Percentiles rank a stretch among this genome's conserved stretches.
Conservation (phyloP, 2,329 filamentous ascomycete species). For the Fusarium protoensiforme region DNA sequence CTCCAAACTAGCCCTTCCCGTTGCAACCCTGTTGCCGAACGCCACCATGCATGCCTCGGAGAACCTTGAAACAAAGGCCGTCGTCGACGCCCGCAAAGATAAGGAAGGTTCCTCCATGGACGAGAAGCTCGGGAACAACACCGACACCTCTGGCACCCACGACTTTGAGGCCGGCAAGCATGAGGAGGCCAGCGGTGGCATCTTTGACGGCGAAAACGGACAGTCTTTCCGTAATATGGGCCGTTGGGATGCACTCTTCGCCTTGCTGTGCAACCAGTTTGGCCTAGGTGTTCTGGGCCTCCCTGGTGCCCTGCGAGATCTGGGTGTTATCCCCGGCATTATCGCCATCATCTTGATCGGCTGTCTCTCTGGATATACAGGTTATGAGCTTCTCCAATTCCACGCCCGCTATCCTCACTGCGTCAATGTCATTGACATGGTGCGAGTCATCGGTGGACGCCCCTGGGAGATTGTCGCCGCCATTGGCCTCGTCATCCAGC, state of each 20-base stretch:
- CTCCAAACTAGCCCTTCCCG: neutral
- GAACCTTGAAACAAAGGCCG: neutral
- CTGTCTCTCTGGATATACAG: constrained; percentile 69
- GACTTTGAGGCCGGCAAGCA: neutral
- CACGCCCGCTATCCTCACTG: constrained; percentile 74
- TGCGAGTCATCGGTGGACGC: constrained; percentile 58
- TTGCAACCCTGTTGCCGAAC: neutral
- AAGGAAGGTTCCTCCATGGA: neutral
- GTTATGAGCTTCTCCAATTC: constrained; percentile 65
- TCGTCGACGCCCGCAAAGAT: neutral
- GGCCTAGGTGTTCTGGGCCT: constrained; percentile 66
- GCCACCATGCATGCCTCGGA: neutral
- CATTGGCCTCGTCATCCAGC: neutral
- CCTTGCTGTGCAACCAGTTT: constrained; percentile 32
- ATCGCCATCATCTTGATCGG: constrained; percentile 71
- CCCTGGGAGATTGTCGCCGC: neutral
- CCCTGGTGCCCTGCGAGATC: constrained; percentile 72
- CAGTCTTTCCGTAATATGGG: constrained; percentile 26
- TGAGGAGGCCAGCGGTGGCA: constrained; percentile 1
- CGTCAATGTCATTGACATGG: constrained; percentile 75
- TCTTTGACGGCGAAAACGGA: constrained; percentile 14
- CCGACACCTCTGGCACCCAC: neutral
- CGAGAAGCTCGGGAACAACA: neutral
- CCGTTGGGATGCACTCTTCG: constrained; percentile 20
- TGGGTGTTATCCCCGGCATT: constrained; percentile 74